These are phyloP conservation scores for Gypsophila paniculata DNA, from an alignment of 179 eudicot species.

Conservation along the genomic window DNA sequence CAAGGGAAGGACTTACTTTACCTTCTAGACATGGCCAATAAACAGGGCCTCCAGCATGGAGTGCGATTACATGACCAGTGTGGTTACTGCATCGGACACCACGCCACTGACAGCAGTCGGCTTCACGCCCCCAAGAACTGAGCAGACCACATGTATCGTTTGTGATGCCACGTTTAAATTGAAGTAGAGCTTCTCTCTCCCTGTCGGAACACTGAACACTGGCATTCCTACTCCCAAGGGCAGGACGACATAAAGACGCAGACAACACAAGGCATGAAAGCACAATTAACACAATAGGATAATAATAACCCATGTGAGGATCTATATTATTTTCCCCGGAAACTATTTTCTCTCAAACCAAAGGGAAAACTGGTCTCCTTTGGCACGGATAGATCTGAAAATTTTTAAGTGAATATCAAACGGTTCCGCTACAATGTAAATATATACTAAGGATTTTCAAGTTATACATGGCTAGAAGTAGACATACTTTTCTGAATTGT, in stretches of 20 bases:
- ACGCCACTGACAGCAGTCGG: conserved; percentile 24
- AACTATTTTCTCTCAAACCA: no score
- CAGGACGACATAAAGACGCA: not conserved
- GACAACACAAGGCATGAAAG: conserved; percentile 1
- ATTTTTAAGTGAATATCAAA: no score
- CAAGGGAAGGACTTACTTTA: conserved; percentile 27
- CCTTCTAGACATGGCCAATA: conserved; percentile 17
- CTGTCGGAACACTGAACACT: not conserved
- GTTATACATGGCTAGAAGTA: no score
- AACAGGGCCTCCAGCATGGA: not conserved
- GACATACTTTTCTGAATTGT: not conserved
- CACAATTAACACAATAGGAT: not conserved
- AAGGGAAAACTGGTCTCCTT: no score
- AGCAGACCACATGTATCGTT: conserved; percentile 10
- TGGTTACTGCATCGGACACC: conserved; percentile 20
- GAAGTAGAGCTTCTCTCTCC: conserved; percentile 20
- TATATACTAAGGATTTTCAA: no score
- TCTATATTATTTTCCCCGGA: not conserved
- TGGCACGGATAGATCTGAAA: no score
- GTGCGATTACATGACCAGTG: conserved; percentile 16
- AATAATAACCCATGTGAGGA: not conserved
- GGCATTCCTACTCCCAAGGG: not conserved
- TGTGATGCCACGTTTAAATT: conserved; percentile 12
- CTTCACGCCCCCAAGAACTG: conserved; percentile 16
- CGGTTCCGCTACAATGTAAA: no score